Base-by-base conservation (phyloP, 1,139 yeast species). In the Geotrichum australiense region DNA sequence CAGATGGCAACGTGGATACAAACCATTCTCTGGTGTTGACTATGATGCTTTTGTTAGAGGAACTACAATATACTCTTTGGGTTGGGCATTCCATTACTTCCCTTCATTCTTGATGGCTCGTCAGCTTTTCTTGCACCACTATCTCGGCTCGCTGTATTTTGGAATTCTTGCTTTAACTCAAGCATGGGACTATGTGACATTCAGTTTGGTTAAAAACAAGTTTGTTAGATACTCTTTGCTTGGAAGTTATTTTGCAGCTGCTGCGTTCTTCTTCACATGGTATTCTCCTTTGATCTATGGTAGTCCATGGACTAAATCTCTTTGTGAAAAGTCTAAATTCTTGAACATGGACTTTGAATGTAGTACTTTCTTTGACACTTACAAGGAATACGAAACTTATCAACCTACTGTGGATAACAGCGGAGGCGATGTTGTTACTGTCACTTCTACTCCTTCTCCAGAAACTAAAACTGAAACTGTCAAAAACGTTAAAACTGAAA, bases 31-130 rank as follows among this genome's bases (percentile, higher is more conserved):
- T 10, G 72, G 75, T 48, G 69, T 76, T 46, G 74, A 74, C 41
- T 77, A 80, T 33, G 74, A 73, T 62, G 76, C 79, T 61, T 89
- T 80, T 69, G 86, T 83, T 56, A 65, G 73, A 44, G 87, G 84
- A 55, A 74, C 76, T 32, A 70, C 82, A 41, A 73, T 77, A 39
- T 87, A 76, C 61, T 59, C 80, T 41, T 60, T 80, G 11, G 98
- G 96, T 27, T 91, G 95, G 93, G 73, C 73, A 26, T 54, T 85
- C 47, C 97, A 91, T 63, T 84, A 79, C 60, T 66, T 73, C 53
- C 98, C 98, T 48, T 89, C 91, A 45, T 89, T 77, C 69, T 68
- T 91, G 48, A 89, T 89, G 97, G 91, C 82, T 20, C 80, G 97
- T 64, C 97, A 87, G 66, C 68, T 91, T 63, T 89, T 89, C 69